Evolutionary conservation across 192 early-diverging fungal species (phyloP), one percentile per base, ranked within the genome.

Genomic region (Rhizoclosmatium globosum): DNA sequence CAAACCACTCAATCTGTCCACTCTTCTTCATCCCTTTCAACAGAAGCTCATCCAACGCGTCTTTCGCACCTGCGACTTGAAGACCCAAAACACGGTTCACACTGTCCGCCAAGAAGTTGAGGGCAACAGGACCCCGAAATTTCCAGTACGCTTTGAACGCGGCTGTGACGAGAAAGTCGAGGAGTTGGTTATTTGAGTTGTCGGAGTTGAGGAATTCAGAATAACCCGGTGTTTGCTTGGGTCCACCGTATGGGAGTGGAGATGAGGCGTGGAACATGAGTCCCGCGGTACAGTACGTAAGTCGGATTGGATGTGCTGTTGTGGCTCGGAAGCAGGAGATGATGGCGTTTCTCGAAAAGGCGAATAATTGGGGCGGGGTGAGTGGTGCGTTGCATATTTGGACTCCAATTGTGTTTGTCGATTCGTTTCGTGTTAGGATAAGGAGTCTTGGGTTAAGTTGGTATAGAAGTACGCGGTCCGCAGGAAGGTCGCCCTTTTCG

Each of bases 21-120:
- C n/a, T 21, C 9, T 42, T 15, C 47, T 72, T 72, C 71, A 72
- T 72, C 21, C 71, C 71, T n/a, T 59, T 53, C 50, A 72, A 31
- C 71, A 72, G 3, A 7, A 58, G 7, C 58, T 72, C 71, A 41
- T 72, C 71, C 11, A 58, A 19, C 15, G 11, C 1, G 21, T 39
- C 38, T 38, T 65, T 65, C 19, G 21, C 9, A 1, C 50, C 47
- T 17, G 15, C 53, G 15, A 21, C 41, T 38, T 72, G 71, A 38
- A n/a, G 42, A 38, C 58, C n/a, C 19, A 72, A 41, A 13, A 23
- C 56, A 9, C 44, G 15, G 42, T 72, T 72, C 11, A 44, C 71
- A 23, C 31, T 11, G 17, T 21, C 19, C 1, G 58, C 56, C 31
- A 72, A 39, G 38, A 11, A 50, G 9, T 72, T 58, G 13, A 72